Percentiles rank a stretch among this genome's conserved stretches.
These are phyloP conservation scores for Penicillium simplicissimum DNA, from an alignment of 495 filamentous ascomycete species.

Conservation along the genomic window DNA sequence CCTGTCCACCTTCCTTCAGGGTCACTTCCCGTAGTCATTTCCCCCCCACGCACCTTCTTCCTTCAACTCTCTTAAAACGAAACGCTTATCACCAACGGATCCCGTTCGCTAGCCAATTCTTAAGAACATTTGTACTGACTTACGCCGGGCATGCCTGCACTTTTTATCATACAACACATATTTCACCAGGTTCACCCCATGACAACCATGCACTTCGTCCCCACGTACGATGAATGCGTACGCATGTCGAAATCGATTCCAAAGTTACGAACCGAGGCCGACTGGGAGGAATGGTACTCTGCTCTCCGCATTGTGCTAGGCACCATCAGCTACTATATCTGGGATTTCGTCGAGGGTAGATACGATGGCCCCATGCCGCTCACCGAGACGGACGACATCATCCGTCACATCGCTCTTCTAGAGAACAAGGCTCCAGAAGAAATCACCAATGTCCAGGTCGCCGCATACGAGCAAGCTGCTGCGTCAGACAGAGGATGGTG, in stretches of 20 bases:
- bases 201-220: not conserved
- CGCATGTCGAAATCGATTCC: not conserved
- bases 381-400: not conserved
- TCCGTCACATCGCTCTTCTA: not conserved
- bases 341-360: not conserved
- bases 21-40: too few relatives aligned
- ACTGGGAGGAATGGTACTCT: not conserved
- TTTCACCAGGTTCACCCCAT: not conserved
- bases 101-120: too few relatives aligned
- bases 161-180: too few relatives aligned
- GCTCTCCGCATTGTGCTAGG: not conserved
- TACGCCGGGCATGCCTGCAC: too few relatives aligned
- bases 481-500: too few relatives aligned
- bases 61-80: too few relatives aligned
- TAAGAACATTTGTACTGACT: too few relatives aligned
- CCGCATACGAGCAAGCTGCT: too few relatives aligned
- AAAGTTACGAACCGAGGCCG: not conserved
- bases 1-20: too few relatives aligned
- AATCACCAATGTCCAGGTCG: not conserved
- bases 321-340: not conserved
- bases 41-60: too few relatives aligned
- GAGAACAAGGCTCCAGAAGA: not conserved
- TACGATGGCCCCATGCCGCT: not conserved
- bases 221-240: not conserved
- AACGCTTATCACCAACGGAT: too few relatives aligned